These are phyloP conservation scores for Pythium pyrilobum DNA, from an alignment of 352 stramenopile genomes.

Conservation along the genomic window DNA sequence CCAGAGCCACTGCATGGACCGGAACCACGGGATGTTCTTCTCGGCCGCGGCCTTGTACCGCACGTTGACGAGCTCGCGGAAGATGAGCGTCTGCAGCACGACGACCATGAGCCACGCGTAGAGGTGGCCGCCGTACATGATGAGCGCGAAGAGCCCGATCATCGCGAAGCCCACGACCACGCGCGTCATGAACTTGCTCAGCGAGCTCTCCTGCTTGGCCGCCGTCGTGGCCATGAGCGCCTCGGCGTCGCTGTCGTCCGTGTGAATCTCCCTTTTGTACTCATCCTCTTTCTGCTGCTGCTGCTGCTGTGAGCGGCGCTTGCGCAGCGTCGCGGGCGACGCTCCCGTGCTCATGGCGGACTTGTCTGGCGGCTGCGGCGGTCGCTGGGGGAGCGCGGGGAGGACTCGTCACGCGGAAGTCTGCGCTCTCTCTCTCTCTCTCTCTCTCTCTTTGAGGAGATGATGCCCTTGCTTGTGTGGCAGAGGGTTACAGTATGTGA, in stretches of 20 bases:
- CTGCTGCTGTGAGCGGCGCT: conserved; percentile 33
- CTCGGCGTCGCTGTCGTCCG: conserved; percentile 27
- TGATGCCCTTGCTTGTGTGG: no score
- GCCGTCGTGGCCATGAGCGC: conserved; percentile 6
- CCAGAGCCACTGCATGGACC: conserved; percentile 97
- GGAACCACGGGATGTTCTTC: conserved; percentile 96
- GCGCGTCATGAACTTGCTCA: conserved; percentile 69
- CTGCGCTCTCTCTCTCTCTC: no score
- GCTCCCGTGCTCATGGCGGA: no score
- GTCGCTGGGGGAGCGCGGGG: no score
- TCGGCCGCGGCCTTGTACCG: conserved; percentile 93
- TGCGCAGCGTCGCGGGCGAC: conserved; percentile 15
- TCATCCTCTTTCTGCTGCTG: not conserved
- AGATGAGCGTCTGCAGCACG: conserved; percentile 87
- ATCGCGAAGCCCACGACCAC: conserved; percentile 71
- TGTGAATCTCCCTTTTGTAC: conserved; percentile 13
- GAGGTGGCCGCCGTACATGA: conserved; percentile 78
- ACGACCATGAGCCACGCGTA: conserved; percentile 84
- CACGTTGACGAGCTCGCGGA: conserved; percentile 98
- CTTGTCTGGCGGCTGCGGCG: no score
- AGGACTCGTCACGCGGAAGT: no score
- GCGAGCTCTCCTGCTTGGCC: conserved; percentile 23
- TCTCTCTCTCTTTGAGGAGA: no score
- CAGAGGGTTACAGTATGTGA: no score
- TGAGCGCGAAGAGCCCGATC: conserved; percentile 63